These are phyloP conservation scores for Teratosphaeriaceae sp. DNA, from an alignment of 2,329 filamentous ascomycete genomes.

Conservation along the genomic window DNA sequence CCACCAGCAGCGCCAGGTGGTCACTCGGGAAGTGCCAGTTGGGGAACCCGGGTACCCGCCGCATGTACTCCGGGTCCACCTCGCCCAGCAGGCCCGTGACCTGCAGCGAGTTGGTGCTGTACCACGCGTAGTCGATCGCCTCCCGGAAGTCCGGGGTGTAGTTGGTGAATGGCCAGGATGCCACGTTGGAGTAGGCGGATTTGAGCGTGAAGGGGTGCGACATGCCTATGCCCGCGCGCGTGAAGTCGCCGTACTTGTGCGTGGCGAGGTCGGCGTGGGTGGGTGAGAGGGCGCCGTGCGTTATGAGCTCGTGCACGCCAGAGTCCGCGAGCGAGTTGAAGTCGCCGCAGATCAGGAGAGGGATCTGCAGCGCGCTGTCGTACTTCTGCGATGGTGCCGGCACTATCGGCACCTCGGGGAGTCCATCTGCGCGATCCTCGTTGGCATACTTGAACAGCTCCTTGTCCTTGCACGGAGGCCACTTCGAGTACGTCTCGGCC, in stretches of 20 bases:
- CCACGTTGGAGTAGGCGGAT: slow-evolving; percentile 78
- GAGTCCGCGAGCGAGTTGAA: slow-evolving; percentile 88
- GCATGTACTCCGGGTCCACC: slow-evolving; percentile 77
- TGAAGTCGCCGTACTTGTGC: slow-evolving; percentile 89
- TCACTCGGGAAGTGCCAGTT: slow-evolving; percentile 94
- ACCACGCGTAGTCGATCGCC: slow-evolving; percentile 97
- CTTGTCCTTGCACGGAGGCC: slow-evolving; percentile 59
- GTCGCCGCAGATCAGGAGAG: slow-evolving; percentile 85
- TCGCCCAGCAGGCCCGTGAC: slow-evolving; percentile 79
- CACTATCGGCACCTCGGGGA: slow-evolving; percentile 43
- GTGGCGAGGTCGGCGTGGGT: slow-evolving; percentile 73
- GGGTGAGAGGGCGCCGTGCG: slow-evolving; percentile 68
- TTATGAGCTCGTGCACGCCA: slow-evolving; percentile 85
- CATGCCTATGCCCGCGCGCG: slow-evolving; percentile 82
- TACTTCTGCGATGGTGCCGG: slow-evolving; percentile 83
- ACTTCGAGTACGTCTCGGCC: slow-evolving; percentile 76
- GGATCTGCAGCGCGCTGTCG: slow-evolving; percentile 76
- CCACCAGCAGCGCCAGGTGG: slow-evolving; percentile 81
- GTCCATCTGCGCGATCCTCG: slow-evolving; percentile 43
- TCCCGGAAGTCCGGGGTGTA: slow-evolving; percentile 91
- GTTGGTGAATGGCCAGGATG: slow-evolving; percentile 89
- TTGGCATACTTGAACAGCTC: slow-evolving; percentile 41
- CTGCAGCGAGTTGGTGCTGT: slow-evolving; percentile 82
- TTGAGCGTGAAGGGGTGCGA: slow-evolving; percentile 91
- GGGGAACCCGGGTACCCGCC: slow-evolving; percentile 82